Base-by-base conservation (phyloP, 805 yeast genomes). In the Saccharomycopsis vini region DNA sequence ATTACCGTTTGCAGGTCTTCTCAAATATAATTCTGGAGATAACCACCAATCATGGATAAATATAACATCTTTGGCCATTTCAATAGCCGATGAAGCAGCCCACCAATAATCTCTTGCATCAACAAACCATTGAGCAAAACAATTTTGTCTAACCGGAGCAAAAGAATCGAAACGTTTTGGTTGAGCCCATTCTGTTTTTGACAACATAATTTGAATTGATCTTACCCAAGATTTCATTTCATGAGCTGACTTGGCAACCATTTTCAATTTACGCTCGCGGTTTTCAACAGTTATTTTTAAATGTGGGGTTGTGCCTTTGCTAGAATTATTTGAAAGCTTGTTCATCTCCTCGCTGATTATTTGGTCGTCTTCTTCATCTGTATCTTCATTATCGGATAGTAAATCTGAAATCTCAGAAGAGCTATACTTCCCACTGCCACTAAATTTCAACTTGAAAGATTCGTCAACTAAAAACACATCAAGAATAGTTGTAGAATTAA, bases 41-140 rank as follows among this genome's bases (percentile, higher is more conserved):
- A 92, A 68, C 98, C 98, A 92, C 99, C 99, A 92, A 56, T 90
- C 99, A 57, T 92, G 97, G 40, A 92, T 87, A 59, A 80, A 92
- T 28, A 92, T 81, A 1, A 83, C 90, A 66, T 92, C 97, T 52
- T 79, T 79, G 0, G 98, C 97, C 84, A 85, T 81, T 52, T 83
- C 87, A 43, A 92, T 67, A 0, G 97, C 98, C 9, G 88, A 79
- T 24, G 95, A 83, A 2, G 88, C 79, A 1, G 97, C 94, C 97
- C 97, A 92, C 66, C 87, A 82, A 60, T 92, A 85, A 61, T 92
- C 99, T 56, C 99, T 71, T 3, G 83, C 95, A 62, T 92, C 99
- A 3, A 92, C 97, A 65, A 92, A 80, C 92, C 95, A 90, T 59
- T 92, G 96, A 10, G 96, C 95, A 64, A 76, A 84, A 46, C 86